Percentiles rank a stretch among this genome's conserved stretches.
phyloP scores from a whole-genome alignment of 192 early-diverging fungal genomes.

The Thoreauomyces humboldtii region DNA sequence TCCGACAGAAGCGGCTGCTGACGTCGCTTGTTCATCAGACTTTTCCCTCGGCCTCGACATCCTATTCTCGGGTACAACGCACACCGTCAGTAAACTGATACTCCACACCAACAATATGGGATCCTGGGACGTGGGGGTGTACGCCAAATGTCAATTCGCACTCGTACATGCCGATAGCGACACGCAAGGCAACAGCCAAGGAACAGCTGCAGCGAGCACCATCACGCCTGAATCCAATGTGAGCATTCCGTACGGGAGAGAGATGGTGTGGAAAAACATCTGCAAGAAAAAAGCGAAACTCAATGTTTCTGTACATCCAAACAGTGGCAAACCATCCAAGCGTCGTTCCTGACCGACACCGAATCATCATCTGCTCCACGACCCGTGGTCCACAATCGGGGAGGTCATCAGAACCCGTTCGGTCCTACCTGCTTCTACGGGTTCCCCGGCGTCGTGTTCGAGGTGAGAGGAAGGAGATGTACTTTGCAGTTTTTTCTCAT shows the following conservation, averaged over 20 bases:
- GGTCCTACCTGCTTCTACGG: slow-evolving; percentile 68
- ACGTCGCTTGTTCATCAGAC: slow-evolving; percentile 20
- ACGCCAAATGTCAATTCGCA: slow-evolving; percentile 26
- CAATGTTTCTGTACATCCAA: neutral
- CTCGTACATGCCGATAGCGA: slow-evolving; percentile 19
- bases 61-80: slow-evolving; percentile 63
- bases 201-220: neutral
- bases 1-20: neutral
- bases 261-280: neutral
- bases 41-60: slow-evolving; percentile 73
- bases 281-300: too few relatives aligned
- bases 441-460: slow-evolving; percentile 40
- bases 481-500: neutral
- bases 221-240: slow-evolving; percentile 5
- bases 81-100: slow-evolving; percentile 69
- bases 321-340: slow-evolving; percentile 26
- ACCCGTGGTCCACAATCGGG: slow-evolving; percentile 56
- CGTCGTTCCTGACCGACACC: slow-evolving; percentile 16
- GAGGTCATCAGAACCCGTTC: slow-evolving; percentile 56
- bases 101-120: slow-evolving; percentile 71
- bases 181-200: too few relatives aligned
- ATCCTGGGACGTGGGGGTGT: slow-evolving; percentile 69
- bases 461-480: slow-evolving; percentile 9
- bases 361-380: slow-evolving; percentile 9
- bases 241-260: neutral